Evolutionary conservation across 768 basidiomycete species (phyloP).

Genomic region (Leccinum subgranulosum): DNA sequence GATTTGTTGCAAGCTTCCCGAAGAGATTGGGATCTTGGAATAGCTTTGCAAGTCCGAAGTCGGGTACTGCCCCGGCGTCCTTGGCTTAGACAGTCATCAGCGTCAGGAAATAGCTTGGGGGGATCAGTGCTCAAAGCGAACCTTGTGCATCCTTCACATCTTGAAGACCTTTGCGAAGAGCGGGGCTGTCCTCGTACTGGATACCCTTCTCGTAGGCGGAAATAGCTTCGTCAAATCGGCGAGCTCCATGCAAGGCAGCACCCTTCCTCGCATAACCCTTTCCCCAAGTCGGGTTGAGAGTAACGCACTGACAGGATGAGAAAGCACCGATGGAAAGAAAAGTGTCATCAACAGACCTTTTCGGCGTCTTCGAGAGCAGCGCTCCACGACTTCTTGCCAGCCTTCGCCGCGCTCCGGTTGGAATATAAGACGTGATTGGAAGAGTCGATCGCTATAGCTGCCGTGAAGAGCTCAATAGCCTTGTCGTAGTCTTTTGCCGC

Average conservation of each 20-base stretch:
- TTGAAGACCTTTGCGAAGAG: constrained; percentile 80
- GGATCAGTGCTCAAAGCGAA: constrained; percentile 23
- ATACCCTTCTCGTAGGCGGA: constrained; percentile 80
- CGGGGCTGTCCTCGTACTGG: constrained; percentile 77
- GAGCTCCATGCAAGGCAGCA: constrained; percentile 84
- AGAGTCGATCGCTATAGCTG: constrained; percentile 81
- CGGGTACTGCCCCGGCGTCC: constrained; percentile 39
- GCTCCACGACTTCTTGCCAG: constrained; percentile 77
- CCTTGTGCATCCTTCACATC: constrained; percentile 87
- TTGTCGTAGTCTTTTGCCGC: constrained; percentile 88
- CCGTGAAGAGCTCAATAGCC: constrained; percentile 78
- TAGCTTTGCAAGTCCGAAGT: constrained; percentile 65
- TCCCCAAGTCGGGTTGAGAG: constrained; percentile 75
- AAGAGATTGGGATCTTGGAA: constrained; percentile 84
- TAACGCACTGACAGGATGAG: constrained; percentile 58
- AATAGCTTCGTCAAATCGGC: constrained; percentile 79
- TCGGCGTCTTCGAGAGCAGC: constrained; percentile 86
- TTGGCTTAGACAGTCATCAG: constrained; percentile 26
- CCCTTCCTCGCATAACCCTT: constrained; percentile 94
- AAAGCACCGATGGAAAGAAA: not conserved
- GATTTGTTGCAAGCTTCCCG: constrained; percentile 81
- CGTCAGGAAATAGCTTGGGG: not conserved
- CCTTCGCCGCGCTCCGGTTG: constrained; percentile 87
- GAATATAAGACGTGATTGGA: constrained; percentile 88
- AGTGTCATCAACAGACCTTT: constrained; percentile 49